Evolutionary conservation across 1,284 basidiomycete genomes (phyloP).

Genomic region (Tilletia setariae): DNA sequence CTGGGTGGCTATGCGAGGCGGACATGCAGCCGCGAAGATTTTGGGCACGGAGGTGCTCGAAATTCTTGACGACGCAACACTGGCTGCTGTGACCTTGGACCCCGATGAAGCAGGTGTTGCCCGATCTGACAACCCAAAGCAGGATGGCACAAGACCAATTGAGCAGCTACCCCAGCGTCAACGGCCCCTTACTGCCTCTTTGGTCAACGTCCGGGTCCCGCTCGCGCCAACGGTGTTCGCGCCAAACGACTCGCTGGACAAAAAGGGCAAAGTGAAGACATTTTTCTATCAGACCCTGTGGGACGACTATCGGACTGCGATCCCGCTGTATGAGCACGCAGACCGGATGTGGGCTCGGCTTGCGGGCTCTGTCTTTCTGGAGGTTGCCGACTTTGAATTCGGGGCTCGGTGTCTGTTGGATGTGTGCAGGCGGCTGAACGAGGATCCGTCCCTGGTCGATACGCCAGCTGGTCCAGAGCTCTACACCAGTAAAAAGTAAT

Average conservation of each 20-base stretch:
- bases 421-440: constrained; percentile 12
- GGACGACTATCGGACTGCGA: constrained; percentile 21
- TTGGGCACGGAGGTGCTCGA: constrained; percentile 67
- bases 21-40: constrained; percentile 64
- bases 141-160: background rate
- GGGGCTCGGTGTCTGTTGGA: constrained; percentile 9
- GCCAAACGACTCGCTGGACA: background rate
- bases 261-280: constrained; percentile 9
- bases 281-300: constrained; percentile 22
- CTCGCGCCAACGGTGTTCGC: constrained; percentile 37
- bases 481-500: too few species aligned
- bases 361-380: constrained; percentile 37
- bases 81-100: constrained; percentile 34
- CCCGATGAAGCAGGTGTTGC: background rate
- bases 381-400: constrained; percentile 31
- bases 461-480: too few species aligned
- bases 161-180: background rate
- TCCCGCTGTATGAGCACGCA: constrained; percentile 21
- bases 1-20: constrained; percentile 70
- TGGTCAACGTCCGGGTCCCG: background rate
- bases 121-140: background rate
- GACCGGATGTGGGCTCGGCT: constrained; percentile 33
- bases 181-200: background rate
- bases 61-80: constrained; percentile 18
- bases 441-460: background rate